Evolutionary conservation across 2,329 filamentous ascomycete genomes (phyloP), one percentile per base, ranked within the genome.

Genomic region (Aspergillus carbonarius): DNA sequence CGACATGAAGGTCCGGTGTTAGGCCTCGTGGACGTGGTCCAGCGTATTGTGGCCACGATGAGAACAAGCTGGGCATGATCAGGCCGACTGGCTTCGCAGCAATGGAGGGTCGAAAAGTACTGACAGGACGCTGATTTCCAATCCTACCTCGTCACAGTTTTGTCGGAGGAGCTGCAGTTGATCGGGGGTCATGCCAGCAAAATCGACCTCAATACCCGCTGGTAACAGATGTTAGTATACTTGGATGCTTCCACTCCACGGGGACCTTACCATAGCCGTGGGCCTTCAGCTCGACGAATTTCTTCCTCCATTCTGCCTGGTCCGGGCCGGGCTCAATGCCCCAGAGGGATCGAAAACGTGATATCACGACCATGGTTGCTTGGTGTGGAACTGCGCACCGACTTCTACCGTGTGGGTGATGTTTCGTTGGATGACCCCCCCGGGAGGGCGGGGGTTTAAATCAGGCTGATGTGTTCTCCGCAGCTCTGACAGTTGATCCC

Each of bases 151-250:
- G 18, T 68, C 65, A 48, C 57, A 61, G 13, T 65, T 53, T 37
- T 23, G 60, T 42, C 20, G 51, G 27, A 51, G 23, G 20, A 59
- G 57, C 17, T 51, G 51, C 1, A 59, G 34, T 15, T 59, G 44
- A 9, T 59, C 39, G 2, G 60, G 42, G 13, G 48, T 39, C 30
- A 66, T 40, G 8, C 48, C 17, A 18, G 63, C 59, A 32, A 66
- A 61, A 44, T 62, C 60, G 17, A 68, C 55, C 35, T 69, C 64
- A 15, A 68, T 62, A 6, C 62, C 66, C 17, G 42, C 67, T 67
- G 1, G n/a, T 15, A 23, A 32, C 5, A 13, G 7, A 13, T 1
- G 27, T 53, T 32, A 57, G 23, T 25, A n/a, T n/a, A n/a, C n/a
- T n/a, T n/a, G n/a, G n/a, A n/a, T n/a, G n/a, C 10, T 15, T 12